Conservation (phyloP, 768 basidiomycete genomes). For the Sistotremastrum niveocremeum region DNA sequence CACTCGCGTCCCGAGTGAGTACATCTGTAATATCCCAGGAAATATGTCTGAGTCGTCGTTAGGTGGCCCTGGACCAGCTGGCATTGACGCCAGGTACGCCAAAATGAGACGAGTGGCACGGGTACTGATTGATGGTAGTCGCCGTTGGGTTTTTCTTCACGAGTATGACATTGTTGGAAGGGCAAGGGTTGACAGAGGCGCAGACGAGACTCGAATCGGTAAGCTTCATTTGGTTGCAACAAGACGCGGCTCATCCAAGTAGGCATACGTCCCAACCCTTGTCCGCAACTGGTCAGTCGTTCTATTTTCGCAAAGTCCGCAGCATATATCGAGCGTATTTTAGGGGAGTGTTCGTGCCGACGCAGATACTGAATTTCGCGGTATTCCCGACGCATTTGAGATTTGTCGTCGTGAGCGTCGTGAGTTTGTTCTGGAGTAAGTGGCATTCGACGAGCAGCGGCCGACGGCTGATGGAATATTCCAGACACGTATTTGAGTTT, state of each 20-base stretch:
- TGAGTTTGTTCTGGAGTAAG: conserved; percentile 77
- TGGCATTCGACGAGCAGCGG: neutral
- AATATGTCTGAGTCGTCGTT: conserved; percentile 2
- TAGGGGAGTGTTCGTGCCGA: conserved; percentile 63
- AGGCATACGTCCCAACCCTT: conserved; percentile 64
- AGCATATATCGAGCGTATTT: neutral
- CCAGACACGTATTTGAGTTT: conserved; percentile 52
- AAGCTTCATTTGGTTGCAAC: neutral
- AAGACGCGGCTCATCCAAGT: neutral
- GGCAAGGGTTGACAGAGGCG: conserved; percentile 42
- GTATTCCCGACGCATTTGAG: conserved; percentile 66
- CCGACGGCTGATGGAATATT: neutral
- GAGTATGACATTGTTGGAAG: conserved; percentile 71
- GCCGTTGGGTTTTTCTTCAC: conserved; percentile 49
- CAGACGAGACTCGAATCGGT: conserved; percentile 31
- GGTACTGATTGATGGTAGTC: conserved; percentile 11
- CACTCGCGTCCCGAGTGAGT: conserved; percentile 48
- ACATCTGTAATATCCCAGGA: conserved; percentile 3
- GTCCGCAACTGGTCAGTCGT: conserved; percentile 55
- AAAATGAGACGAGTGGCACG: too few relatives aligned
- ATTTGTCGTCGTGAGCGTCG: conserved; percentile 59
- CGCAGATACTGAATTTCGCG: conserved; percentile 69
- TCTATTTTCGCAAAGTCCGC: neutral
- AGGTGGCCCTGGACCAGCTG: conserved; percentile 78
- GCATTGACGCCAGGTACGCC: conserved; percentile 56